Evolutionary conservation across 495 filamentous ascomycete genomes (phyloP).

Genomic region (Aspergillus carlsbadensis): DNA sequence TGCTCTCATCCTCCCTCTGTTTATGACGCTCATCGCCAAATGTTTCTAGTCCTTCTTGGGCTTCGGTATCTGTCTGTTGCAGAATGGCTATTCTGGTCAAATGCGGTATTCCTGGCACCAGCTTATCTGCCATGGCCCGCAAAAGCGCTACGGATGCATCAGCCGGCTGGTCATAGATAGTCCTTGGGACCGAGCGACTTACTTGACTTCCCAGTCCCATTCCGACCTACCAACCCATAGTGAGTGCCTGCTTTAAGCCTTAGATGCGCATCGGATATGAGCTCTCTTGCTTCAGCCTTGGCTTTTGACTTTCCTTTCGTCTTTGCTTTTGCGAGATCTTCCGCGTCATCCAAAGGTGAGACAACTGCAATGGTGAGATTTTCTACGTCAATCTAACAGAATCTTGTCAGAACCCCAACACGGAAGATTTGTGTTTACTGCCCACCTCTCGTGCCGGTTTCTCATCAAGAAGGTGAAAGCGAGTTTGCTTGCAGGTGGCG

Average conservation of each 20-base stretch:
- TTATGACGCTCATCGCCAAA: conserved; percentile 18
- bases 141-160: conserved; percentile 55
- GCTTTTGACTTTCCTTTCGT: conserved; percentile 53
- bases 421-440: neutral
- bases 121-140: conserved; percentile 70
- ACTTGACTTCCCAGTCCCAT: conserved; percentile 83
- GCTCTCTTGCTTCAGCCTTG: conserved; percentile 57
- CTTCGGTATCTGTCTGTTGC: conserved; percentile 60
- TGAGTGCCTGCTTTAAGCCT: conserved; percentile 66
- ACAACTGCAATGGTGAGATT: conserved; percentile 63
- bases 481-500: conserved; percentile 48
- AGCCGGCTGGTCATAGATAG: too few relatives aligned
- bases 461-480: conserved; percentile 45
- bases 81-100: conserved; percentile 65
- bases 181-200: conserved; percentile 20
- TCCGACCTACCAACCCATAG: conserved; percentile 74
- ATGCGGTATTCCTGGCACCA: conserved; percentile 76
- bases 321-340: conserved; percentile 34
- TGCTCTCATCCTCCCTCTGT: conserved; percentile 18
- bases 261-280: conserved; percentile 65
- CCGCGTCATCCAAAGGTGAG: conserved; percentile 20
- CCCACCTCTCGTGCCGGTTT: conserved; percentile 40
- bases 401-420: neutral
- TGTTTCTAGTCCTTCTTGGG: conserved; percentile 9
- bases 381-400: conserved; percentile 61